phyloP scores from a whole-genome alignment of 2,329 filamentous ascomycete genomes.

The Fusarium sp. region DNA sequence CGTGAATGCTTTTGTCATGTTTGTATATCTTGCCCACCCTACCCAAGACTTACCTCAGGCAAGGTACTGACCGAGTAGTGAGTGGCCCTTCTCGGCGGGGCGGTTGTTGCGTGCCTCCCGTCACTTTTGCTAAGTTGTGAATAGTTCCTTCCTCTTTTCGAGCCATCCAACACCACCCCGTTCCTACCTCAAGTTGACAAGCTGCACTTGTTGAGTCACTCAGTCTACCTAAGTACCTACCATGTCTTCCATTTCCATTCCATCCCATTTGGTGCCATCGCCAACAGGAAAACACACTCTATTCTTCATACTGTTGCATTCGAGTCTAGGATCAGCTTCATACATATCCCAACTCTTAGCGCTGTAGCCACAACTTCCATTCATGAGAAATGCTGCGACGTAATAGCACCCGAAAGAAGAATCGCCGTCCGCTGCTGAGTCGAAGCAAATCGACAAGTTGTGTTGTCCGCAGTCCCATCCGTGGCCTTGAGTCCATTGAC shows the following conservation, averaged over 20 bases:
- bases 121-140: background rate
- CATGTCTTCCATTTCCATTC: background rate
- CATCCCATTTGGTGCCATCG: conserved; percentile 3
- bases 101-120: background rate
- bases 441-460: conserved; percentile 69
- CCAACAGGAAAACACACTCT: conserved; percentile 21
- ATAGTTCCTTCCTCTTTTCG: conserved; percentile 16
- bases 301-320: conserved; percentile 15
- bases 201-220: background rate
- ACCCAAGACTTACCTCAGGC: no score
- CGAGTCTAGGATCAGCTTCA: background rate
- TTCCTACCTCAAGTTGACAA: conserved; percentile 4
- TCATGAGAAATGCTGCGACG: conserved; percentile 61
- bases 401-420: conserved; percentile 60
- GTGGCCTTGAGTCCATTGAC: conserved; percentile 62
- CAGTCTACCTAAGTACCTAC: no score
- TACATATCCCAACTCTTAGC: background rate
- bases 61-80: no score
- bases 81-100: background rate
- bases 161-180: background rate
- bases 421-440: conserved; percentile 60
- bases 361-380: background rate
- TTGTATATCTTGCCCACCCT: no score
- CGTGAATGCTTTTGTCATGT: background rate
- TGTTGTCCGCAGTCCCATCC: conserved; percentile 56